These are phyloP conservation scores for Russula dissimulans DNA, from an alignment of 768 basidiomycete species.

Conservation along the genomic window DNA sequence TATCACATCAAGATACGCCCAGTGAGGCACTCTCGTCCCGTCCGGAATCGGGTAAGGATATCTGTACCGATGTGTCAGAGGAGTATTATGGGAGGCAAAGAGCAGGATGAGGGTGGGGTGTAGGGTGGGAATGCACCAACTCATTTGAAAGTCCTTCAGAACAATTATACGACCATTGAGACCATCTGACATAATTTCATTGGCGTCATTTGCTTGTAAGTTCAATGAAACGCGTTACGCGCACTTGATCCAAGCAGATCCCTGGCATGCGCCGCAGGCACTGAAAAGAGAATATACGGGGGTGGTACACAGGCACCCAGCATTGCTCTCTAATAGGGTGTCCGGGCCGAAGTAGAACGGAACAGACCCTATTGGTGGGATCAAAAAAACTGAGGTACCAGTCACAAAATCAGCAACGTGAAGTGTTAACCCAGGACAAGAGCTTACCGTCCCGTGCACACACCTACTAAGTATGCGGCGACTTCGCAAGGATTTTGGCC, in stretches of 20 bases:
- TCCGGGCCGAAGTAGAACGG: background rate
- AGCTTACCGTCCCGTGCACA: background rate
- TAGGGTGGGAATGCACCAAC: background rate
- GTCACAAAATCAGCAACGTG: background rate
- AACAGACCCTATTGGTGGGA: too few species aligned
- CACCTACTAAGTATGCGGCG: background rate
- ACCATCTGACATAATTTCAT: background rate
- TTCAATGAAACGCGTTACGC: background rate
- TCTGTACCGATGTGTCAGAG: background rate
- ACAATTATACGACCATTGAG: background rate
- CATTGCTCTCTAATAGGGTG: too few species aligned
- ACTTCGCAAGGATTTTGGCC: background rate
- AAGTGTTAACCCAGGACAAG: background rate
- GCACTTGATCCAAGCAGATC: background rate
- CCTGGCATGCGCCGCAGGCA: background rate
- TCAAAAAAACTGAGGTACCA: background rate
- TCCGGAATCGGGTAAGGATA: background rate
- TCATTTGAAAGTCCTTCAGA: too few species aligned
- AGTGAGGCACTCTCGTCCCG: background rate
- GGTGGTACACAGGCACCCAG: background rate
- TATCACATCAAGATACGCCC: background rate
- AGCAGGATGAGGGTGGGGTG: too few species aligned
- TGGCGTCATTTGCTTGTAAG: background rate
- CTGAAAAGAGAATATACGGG: background rate
- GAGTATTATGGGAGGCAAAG: background rate